phyloP scores from a whole-genome alignment of 441 rosid genomes.

The Euphorbia schlechtendalii region DNA sequence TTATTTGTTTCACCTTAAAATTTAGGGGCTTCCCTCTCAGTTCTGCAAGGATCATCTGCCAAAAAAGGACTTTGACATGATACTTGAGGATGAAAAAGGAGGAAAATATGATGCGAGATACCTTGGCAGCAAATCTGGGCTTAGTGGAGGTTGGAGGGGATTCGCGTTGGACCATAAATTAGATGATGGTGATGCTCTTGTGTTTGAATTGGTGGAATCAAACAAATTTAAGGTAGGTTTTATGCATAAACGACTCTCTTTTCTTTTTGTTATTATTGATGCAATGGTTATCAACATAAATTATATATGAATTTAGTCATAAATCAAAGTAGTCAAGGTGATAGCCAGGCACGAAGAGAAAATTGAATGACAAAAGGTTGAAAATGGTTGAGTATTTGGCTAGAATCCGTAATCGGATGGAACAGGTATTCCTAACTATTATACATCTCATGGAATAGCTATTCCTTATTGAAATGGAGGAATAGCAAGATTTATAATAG shows the following conservation, averaged over 20 bases:
- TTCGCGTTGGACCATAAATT: slow-evolving; percentile 50
- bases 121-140: slow-evolving; percentile 35
- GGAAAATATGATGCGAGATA: slow-evolving; percentile 33
- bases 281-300: background rate
- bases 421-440: no score
- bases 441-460: no score
- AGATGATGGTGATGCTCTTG: slow-evolving; percentile 56
- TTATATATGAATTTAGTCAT: no score
- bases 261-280: background rate
- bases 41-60: slow-evolving; percentile 44
- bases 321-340: no score
- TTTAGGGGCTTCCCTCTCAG: slow-evolving; percentile 47
- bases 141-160: slow-evolving; percentile 66
- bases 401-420: no score
- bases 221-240: slow-evolving; percentile 39
- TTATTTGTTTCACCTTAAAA: background rate
- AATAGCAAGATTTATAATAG: no score
- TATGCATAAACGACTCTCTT: background rate
- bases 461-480: no score
- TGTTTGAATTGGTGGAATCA: slow-evolving; percentile 44
- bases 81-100: slow-evolving; percentile 43
- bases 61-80: slow-evolving; percentile 27
- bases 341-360: no score
- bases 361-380: no score
- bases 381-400: no score